Conservation (phyloP, 306 rosid genomes). For the Glycyrrhiza uralensis region DNA sequence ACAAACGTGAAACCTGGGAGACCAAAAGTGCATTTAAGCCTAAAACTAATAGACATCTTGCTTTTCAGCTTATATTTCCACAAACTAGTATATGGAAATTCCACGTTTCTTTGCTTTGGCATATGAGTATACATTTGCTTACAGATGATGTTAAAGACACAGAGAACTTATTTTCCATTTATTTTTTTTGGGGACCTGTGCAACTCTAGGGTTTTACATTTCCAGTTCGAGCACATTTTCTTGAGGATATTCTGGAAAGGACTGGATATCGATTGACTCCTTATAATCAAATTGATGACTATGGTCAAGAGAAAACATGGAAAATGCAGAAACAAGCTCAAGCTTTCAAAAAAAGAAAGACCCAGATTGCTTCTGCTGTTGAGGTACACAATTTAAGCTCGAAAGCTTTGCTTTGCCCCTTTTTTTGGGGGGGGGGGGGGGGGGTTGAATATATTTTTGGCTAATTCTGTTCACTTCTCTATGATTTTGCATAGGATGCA, state of each 20-base stretch:
- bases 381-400: conserved; percentile 50
- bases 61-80: background rate
- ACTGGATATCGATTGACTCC: conserved; percentile 69
- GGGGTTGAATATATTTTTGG: background rate
- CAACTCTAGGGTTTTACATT: conserved; percentile 78
- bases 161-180: conserved; percentile 25
- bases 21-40: no score
- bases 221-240: conserved; percentile 80
- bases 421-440: background rate
- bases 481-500: conserved; percentile 60
- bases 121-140: background rate
- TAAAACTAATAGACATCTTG: background rate
- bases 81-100: background rate
- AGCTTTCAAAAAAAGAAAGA: conserved; percentile 72
- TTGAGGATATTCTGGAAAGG: conserved; percentile 78
- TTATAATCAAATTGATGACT: conserved; percentile 88
- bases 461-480: conserved; percentile 20
- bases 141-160: background rate
- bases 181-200: background rate
- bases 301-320: conserved; percentile 90
- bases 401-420: background rate
- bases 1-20: no score
- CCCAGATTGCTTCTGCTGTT: conserved; percentile 84
- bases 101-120: conserved; percentile 11
- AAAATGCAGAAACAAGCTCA: conserved; percentile 88